Base-by-base conservation (phyloP, 78 protist genomes). In the Chrysochromulina tobinii region DNA sequence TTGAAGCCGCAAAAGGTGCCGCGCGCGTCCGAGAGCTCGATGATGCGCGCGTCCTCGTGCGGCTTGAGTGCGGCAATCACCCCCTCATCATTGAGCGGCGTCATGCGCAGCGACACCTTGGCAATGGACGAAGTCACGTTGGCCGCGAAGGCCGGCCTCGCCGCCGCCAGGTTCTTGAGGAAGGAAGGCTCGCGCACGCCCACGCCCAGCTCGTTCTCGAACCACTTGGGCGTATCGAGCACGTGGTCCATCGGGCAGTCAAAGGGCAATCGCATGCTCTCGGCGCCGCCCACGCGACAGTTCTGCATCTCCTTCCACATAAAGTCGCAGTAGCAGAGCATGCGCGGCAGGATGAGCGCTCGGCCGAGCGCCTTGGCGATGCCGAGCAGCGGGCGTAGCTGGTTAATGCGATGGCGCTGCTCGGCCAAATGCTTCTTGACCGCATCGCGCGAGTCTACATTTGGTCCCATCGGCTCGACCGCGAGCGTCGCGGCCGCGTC, bases 191-290 rank as follows among this genome's bases (percentile, higher is more conserved):
- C 83, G n/a, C 57, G 54, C 23, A 75, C 83, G n/a, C 58, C 58
- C 12, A 75, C 83, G 57, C 83, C 83, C 14, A 75, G 57, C 53
- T 51, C 51, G 57, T 75, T 18, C 6, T 18, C 83, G 23, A 75
- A 75, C 23, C 38, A 75, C 58, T 2, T 3, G 25, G 83, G 83
- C 18, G 83, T 75, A 57, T 75, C 21, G 83, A 75, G 57, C 58
- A 75, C 83, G 57, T 75, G 83, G 57, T 75, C 83, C 83, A 75
- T 75, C 57, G 83, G 83, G 57, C 83, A 75, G 83, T 75, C 83
- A 23, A 75, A 75, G 25, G 83, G 83, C 58, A 75, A 57, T 12
- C 83, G 83, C 83, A 75, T 75, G 58, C 58, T 50, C 83, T 75
- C 83, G 7, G 83, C 83, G 23, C 83, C 83, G 18, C 83, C 83